Conservation (phyloP, 208 protist genomes). For the Jaenimonas drosophilae region DNA sequence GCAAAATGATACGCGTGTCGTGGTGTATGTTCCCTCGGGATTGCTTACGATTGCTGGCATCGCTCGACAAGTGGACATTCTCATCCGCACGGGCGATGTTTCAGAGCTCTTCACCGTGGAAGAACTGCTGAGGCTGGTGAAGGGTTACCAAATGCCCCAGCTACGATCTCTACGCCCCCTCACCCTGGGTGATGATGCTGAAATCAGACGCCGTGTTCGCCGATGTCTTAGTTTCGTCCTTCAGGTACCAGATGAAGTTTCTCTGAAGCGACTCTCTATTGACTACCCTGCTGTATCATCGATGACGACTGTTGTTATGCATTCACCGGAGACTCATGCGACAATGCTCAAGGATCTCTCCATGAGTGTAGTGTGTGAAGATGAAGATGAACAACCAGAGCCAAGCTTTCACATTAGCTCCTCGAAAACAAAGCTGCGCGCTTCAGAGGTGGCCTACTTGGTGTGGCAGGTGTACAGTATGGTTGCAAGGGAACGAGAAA, state of each 20-base stretch:
- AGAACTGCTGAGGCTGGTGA: slow-evolving; percentile 36
- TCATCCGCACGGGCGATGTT: slow-evolving; percentile 57
- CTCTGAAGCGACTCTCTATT: slow-evolving; percentile 16
- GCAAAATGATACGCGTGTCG: slow-evolving; percentile 32
- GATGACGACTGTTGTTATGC: slow-evolving; percentile 19
- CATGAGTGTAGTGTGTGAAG: slow-evolving; percentile 13
- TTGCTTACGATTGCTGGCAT: slow-evolving; percentile 35
- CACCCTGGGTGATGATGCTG: slow-evolving; percentile 23
- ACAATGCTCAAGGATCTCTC: slow-evolving; percentile 31
- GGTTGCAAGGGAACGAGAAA: slow-evolving; percentile 2
- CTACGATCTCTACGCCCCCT: slow-evolving; percentile 17
- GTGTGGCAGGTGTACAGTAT: slow-evolving; percentile 11
- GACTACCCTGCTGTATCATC: slow-evolving; percentile 31
- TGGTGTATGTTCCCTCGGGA: slow-evolving; percentile 41
- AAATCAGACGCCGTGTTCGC: slow-evolving; percentile 47
- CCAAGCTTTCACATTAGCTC: background rate
- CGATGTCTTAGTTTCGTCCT: slow-evolving; percentile 45
- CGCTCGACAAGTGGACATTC: slow-evolving; percentile 30
- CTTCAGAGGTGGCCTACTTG: slow-evolving; percentile 11
- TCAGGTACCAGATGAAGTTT: slow-evolving; percentile 22
- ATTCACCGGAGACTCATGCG: slow-evolving; percentile 8
- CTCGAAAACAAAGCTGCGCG: background rate
- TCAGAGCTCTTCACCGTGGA: slow-evolving; percentile 53
- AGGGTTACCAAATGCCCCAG: slow-evolving; percentile 12
- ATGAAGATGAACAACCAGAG: slow-evolving; percentile 1